Evolutionary conservation across 1,284 basidiomycete genomes (phyloP), one percentile per base, ranked within the genome.

Genomic region (Neotropicomus parvogracilis): DNA sequence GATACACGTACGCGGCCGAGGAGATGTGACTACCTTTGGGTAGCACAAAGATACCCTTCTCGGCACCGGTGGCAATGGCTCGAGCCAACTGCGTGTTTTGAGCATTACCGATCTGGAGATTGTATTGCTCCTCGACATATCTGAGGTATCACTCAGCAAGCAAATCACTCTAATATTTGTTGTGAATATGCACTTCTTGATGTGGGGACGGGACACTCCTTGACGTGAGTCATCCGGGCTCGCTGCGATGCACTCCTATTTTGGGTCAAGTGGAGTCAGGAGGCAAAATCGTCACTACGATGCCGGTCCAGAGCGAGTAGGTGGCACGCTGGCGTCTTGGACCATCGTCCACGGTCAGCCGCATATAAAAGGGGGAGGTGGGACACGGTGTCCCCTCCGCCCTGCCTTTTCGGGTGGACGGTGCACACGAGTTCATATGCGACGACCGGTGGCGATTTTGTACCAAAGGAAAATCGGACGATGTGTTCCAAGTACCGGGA

Each of bases 191-290:
- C 65, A 86, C 92, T 92, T 95, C 81, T 95, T 95, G 74, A 97
- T 91, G 64, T 87, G 83, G 51, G 87, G 89, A 48, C 93, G 88
- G 59, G 91, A 94, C 57, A 95, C 90, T 68, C 93, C 93, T 53
- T 69, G 66, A 56, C 92, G 88, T 53, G 87, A 81, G 54, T 92
- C 90, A 32, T 89, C 87, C 21, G 81, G 78, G 70, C 86, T 75
- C 46, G 75, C 78, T 54, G 77, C 70, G 70, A 95, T 90, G 62
- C 88, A 91, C 75, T 94, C 91, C 85, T 88, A 69, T 58, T 57
- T 54, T 44, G 58, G 46, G 42, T 52, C 33, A 48, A 48, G 37
- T 6, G 8, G 26, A 9, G 52, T 64, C 20, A 64, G 65, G 61
- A 49, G 48, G 34, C 32, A 49, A 48, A 52, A 42, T 48, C 35